These are phyloP conservation scores for Epichloe amarillans DNA, from an alignment of 2,329 filamentous ascomycete species.

Conservation along the genomic window DNA sequence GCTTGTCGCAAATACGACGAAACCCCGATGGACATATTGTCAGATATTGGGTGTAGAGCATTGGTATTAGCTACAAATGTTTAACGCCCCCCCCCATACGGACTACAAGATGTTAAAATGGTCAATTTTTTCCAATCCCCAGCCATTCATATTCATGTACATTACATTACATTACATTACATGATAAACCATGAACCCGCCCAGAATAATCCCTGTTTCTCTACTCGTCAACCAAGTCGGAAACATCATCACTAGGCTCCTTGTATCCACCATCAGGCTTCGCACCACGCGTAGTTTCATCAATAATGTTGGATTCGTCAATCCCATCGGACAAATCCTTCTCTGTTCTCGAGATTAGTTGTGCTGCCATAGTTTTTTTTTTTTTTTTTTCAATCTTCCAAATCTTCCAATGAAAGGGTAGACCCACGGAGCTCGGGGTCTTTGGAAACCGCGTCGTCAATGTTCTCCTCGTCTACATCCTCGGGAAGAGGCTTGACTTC, in stretches of 20 bases:
- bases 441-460: constrained; percentile 1
- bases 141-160: too few species aligned
- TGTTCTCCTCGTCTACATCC: neutral
- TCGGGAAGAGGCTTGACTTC: constrained; percentile 4
- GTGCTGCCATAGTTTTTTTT: neutral
- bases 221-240: constrained; percentile 1
- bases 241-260: constrained; percentile 2
- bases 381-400: too few species aligned
- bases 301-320: constrained; percentile 4
- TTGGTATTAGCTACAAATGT: too few species aligned
- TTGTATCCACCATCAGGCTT: constrained; percentile 2
- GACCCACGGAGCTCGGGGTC: constrained; percentile 3
- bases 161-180: too few species aligned
- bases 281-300: constrained; percentile 2
- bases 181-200: too few species aligned
- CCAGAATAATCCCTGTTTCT: too few species aligned
- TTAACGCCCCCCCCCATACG: too few species aligned
- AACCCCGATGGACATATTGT: too few species aligned
- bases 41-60: too few species aligned
- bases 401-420: neutral
- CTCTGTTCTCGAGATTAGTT: neutral
- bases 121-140: too few species aligned
- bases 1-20: too few species aligned
- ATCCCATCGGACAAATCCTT: constrained; percentile 1
- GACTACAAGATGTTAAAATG: too few species aligned